Conservation (phyloP, 495 filamentous ascomycete genomes). For the Penicillium waksmanii region DNA sequence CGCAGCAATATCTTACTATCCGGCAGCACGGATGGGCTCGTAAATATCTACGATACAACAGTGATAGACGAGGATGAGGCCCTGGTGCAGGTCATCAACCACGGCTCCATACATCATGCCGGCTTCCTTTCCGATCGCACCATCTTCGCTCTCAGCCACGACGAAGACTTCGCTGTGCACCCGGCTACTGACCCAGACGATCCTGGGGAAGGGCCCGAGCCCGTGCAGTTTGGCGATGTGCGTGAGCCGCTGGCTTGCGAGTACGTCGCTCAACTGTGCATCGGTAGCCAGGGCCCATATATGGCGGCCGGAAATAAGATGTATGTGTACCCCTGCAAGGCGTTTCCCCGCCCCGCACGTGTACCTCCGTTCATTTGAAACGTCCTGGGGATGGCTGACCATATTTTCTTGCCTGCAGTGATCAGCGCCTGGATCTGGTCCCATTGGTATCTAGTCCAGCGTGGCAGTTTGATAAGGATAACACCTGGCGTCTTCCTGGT, state of each 20-base stretch:
- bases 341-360: not conserved
- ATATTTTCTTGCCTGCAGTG: slow-evolving; percentile 42
- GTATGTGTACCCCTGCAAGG: slow-evolving; percentile 29
- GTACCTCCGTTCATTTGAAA: not conserved
- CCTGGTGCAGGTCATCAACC: slow-evolving; percentile 84
- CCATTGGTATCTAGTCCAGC: slow-evolving; percentile 58
- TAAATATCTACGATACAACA: slow-evolving; percentile 80
- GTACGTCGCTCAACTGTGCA: slow-evolving; percentile 76
- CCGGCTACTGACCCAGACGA: slow-evolving; percentile 63
- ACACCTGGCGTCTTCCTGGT: slow-evolving; percentile 66
- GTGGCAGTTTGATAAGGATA: slow-evolving; percentile 66
- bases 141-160: slow-evolving; percentile 77
- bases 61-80: slow-evolving; percentile 85
- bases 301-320: slow-evolving; percentile 49
- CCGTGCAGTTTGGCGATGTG: slow-evolving; percentile 74
- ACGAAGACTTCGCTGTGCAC: slow-evolving; percentile 81
- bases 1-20: slow-evolving; percentile 69
- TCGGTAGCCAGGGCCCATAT: slow-evolving; percentile 53
- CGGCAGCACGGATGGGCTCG: slow-evolving; percentile 88
- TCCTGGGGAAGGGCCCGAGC: slow-evolving; percentile 50
- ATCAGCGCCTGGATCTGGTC: slow-evolving; percentile 68
- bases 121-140: slow-evolving; percentile 72
- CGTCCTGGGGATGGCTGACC: slow-evolving; percentile 5
- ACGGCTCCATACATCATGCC: slow-evolving; percentile 82
- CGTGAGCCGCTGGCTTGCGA: slow-evolving; percentile 71